Conservation (phyloP, 306 rosid genomes). For the Quercus glauca region DNA sequence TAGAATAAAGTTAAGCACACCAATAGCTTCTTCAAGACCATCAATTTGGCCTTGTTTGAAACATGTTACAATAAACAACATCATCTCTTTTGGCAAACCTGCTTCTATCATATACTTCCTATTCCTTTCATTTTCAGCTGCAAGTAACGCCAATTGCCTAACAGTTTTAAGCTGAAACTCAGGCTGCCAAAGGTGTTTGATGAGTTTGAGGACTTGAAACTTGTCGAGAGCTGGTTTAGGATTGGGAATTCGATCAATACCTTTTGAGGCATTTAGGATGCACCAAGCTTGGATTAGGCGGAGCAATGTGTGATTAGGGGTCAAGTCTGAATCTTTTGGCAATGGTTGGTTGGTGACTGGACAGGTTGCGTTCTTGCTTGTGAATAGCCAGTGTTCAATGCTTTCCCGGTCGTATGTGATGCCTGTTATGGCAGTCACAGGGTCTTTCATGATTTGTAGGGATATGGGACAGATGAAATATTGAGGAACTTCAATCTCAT, state of each 20-base stretch:
- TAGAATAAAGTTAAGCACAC: constrained; percentile 36
- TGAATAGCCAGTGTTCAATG: constrained; percentile 72
- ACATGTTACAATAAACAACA: constrained; percentile 35
- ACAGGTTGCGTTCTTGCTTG: constrained; percentile 41
- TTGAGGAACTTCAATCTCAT: constrained; percentile 65
- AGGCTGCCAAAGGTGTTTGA: constrained; percentile 27
- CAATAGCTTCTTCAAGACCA: constrained; percentile 59
- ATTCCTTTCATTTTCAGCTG: constrained; percentile 41
- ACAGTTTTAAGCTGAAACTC: constrained; percentile 30
- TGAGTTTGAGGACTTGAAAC: constrained; percentile 43
- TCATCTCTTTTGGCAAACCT: constrained; percentile 43
- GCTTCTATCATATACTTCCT: constrained; percentile 40
- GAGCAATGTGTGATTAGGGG: constrained; percentile 73
- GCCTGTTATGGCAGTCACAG: constrained; percentile 71
- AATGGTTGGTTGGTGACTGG: constrained; percentile 61
- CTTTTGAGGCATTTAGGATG: constrained; percentile 36
- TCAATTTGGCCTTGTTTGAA: constrained; percentile 6
- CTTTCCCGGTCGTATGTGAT: constrained; percentile 71
- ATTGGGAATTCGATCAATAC: constrained; percentile 55
- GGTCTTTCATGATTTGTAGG: constrained; percentile 74
- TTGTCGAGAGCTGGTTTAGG: constrained; percentile 53
- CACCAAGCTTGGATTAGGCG: constrained; percentile 82
- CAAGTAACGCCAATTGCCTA: constrained; percentile 38
- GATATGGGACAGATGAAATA: constrained; percentile 72
- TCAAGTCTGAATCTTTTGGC: constrained; percentile 39